Conservation (phyloP, 2,329 filamentous ascomycete genomes). For the Pseudopyricularia cyperi region DNA sequence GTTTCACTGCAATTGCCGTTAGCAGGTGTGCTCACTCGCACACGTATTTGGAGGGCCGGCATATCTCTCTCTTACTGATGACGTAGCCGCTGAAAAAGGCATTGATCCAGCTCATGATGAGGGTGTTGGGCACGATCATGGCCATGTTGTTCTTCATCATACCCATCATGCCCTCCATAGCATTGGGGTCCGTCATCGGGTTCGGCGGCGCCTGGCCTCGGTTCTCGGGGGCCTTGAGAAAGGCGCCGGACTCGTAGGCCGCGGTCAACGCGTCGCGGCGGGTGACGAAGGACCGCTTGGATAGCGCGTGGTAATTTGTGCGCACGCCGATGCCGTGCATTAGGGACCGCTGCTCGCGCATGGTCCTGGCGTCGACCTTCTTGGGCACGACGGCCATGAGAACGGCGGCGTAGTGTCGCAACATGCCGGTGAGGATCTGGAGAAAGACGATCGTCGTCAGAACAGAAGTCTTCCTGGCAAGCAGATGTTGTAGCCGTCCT, state of each 20-base stretch:
- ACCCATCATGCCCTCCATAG: constrained; percentile 99
- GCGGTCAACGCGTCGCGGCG: constrained; percentile 72
- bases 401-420: constrained; percentile 93
- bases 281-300: constrained; percentile 60
- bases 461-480: not conserved
- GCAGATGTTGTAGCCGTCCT: not conserved
- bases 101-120: constrained; percentile 99
- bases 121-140: constrained; percentile 97
- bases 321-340: constrained; percentile 76
- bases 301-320: constrained; percentile 68
- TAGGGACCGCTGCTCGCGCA: constrained; percentile 78
- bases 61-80: constrained; percentile 53
- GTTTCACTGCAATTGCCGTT: constrained; percentile 54
- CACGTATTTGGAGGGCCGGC: no score
- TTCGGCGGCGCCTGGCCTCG: constrained; percentile 82
- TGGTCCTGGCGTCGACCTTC: constrained; percentile 58
- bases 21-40: not conserved
- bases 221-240: constrained; percentile 77
- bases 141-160: constrained; percentile 99
- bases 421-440: constrained; percentile 79
- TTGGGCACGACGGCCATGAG: constrained; percentile 79
- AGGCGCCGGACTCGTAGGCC: constrained; percentile 74
- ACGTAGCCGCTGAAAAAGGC: constrained; percentile 98
- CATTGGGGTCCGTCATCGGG: constrained; percentile 86
- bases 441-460: constrained; percentile 5